These are phyloP conservation scores for Neonothopanus nambi DNA, from an alignment of 1,284 basidiomycete species.

Conservation along the genomic window DNA sequence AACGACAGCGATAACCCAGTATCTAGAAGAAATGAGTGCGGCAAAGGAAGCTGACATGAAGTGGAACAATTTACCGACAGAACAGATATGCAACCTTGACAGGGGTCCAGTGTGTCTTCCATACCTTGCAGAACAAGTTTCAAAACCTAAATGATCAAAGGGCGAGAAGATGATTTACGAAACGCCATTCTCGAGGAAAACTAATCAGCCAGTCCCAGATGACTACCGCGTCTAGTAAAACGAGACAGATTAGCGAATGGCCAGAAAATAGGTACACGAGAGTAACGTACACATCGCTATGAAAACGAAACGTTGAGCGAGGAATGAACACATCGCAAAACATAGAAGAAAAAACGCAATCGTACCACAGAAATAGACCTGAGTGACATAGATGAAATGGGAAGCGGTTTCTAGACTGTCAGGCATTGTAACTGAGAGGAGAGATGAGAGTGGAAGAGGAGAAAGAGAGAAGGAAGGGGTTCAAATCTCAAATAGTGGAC, in stretches of 20 bases:
- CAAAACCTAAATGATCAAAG: background rate
- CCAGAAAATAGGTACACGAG: conserved; percentile 19
- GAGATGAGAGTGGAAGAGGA: conserved; percentile 20
- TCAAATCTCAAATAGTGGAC: conserved; percentile 27
- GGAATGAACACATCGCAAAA: conserved; percentile 15
- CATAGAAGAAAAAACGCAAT: conserved; percentile 27
- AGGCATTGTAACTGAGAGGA: conserved; percentile 34
- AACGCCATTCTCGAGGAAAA: conserved; percentile 71
- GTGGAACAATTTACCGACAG: conserved; percentile 60
- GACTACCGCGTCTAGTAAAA: conserved; percentile 64
- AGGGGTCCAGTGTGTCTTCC: conserved; percentile 79
- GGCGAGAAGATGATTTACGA: conserved; percentile 45
- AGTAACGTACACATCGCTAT: conserved; percentile 69
- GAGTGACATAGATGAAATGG: conserved; percentile 57
- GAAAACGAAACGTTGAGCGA: conserved; percentile 19
- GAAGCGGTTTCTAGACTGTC: conserved; percentile 40
- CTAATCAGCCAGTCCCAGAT: conserved; percentile 82
- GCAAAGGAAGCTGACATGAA: conserved; percentile 16
- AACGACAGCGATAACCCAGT: conserved; percentile 76
- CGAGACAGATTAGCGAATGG: conserved; percentile 26
- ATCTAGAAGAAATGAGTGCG: conserved; percentile 44
- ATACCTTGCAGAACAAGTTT: conserved; percentile 48
- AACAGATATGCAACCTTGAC: conserved; percentile 79
- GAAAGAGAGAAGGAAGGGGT: background rate
- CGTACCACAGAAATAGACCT: conserved; percentile 81